These are phyloP conservation scores for Huntiella decipiens DNA, from an alignment of 2,329 filamentous ascomycete genomes.

Conservation along the genomic window DNA sequence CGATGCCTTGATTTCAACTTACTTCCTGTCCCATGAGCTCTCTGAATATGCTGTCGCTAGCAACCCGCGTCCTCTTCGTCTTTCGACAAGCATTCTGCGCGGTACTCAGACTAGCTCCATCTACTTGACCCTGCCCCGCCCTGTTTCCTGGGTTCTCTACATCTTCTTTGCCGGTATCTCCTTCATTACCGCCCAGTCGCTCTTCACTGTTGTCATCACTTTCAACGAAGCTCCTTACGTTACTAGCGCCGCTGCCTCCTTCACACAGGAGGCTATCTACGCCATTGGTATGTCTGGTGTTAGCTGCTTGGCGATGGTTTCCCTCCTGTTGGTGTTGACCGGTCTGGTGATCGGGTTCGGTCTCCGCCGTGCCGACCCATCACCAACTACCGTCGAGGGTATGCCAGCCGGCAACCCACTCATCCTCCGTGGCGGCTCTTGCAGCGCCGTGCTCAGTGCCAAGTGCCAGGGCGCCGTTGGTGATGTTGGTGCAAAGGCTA, in stretches of 20 bases:
- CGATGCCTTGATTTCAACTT: conserved; percentile 28
- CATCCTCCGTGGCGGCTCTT: conserved; percentile 26
- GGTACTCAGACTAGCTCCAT: conserved; percentile 29
- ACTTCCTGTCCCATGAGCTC: conserved; percentile 31
- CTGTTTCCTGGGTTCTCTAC: conserved; percentile 26
- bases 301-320: conserved; percentile 24
- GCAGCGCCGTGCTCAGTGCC: conserved; percentile 32
- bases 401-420: conserved; percentile 28
- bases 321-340: conserved; percentile 21
- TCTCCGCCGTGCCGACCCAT: conserved; percentile 21
- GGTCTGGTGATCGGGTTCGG: conserved; percentile 21
- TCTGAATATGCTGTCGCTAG: conserved; percentile 22
- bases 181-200: conserved; percentile 27
- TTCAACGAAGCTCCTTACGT: conserved; percentile 13
- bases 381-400: conserved; percentile 19
- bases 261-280: conserved; percentile 12
- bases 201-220: conserved; percentile 21
- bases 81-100: conserved; percentile 25
- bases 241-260: conserved; percentile 1
- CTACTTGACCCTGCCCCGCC: conserved; percentile 30
- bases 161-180: conserved; percentile 24
- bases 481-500: conserved; percentile 16
- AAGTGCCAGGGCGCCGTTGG: conserved; percentile 20
- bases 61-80: conserved; percentile 20
- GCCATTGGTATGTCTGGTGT: conserved; percentile 25